phyloP scores from a whole-genome alignment of 2,329 filamentous ascomycete genomes.

The Eurotiales sp. region DNA sequence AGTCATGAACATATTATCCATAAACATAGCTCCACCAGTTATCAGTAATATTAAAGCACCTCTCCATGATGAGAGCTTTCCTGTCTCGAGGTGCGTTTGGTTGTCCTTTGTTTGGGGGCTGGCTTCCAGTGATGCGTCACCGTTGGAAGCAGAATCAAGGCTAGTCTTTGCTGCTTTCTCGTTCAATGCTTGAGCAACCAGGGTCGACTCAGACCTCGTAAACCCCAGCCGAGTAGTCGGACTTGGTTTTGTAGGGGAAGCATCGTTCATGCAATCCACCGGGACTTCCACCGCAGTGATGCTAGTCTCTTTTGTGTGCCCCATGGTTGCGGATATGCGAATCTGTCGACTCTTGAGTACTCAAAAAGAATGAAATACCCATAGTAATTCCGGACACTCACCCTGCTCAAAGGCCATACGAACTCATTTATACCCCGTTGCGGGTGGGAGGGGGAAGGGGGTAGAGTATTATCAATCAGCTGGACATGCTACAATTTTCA shows the following conservation, averaged over 20 bases:
- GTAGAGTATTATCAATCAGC: too few species aligned
- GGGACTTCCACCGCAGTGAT: neutral
- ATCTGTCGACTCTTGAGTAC: too few species aligned
- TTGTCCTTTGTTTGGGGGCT: slow-evolving; percentile 8
- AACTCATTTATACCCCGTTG: neutral
- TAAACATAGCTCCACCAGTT: slow-evolving; percentile 42
- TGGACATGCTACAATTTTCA: neutral
- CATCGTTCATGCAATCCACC: neutral
- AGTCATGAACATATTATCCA: slow-evolving; percentile 46
- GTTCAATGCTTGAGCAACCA: neutral
- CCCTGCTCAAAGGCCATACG: neutral
- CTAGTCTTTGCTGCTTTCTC: neutral
- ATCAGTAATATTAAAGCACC: slow-evolving; percentile 37
- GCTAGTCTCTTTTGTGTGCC: neutral
- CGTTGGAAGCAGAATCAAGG: too few species aligned
- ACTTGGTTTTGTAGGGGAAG: neutral
- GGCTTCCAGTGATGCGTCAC: too few species aligned
- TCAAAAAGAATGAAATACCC: too few species aligned
- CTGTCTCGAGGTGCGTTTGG: slow-evolving; percentile 26
- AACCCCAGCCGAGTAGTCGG: neutral
- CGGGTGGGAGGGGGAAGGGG: neutral
- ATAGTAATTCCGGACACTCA: neutral
- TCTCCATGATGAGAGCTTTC: slow-evolving; percentile 35
- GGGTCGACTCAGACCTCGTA: neutral
- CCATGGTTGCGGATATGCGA: too few species aligned